These are phyloP conservation scores for Umbelopsis vinacea DNA, from an alignment of 192 early-diverging fungal genomes.

Conservation along the genomic window DNA sequence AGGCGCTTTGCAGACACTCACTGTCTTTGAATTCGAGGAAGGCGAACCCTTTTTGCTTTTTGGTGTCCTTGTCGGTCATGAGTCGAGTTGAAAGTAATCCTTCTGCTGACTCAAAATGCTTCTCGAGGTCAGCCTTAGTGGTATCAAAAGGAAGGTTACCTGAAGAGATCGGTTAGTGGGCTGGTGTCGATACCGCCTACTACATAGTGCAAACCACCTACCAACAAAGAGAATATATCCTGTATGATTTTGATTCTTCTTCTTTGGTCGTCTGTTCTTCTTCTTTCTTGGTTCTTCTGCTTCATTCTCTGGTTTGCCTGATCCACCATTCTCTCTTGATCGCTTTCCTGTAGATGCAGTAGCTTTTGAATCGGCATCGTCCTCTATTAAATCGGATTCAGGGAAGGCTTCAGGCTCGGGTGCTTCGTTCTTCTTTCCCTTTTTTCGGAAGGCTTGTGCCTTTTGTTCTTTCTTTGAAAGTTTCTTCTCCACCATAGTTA, in stretches of 20 bases:
- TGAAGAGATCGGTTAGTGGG: constrained; percentile 23
- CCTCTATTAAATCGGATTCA: constrained; percentile 40
- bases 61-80: constrained; percentile 70
- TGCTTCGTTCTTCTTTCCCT: constrained; percentile 46
- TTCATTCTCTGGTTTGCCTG: constrained; percentile 24
- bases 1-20: constrained; percentile 52
- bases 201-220: constrained; percentile 11
- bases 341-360: constrained; percentile 10
- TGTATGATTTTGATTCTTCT: constrained; percentile 25
- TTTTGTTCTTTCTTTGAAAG: constrained; percentile 57
- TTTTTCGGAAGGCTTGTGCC: constrained; percentile 48
- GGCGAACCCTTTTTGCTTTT: constrained; percentile 75
- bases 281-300: constrained; percentile 35
- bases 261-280: constrained; percentile 42
- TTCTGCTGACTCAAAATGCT: constrained; percentile 62
- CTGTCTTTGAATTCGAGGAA: constrained; percentile 66
- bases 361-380: constrained; percentile 24
- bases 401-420: constrained; percentile 35
- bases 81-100: constrained; percentile 63
- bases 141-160: constrained; percentile 69
- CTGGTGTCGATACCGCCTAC: neutral
- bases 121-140: constrained; percentile 62
- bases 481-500: constrained; percentile 47
- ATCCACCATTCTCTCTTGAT: constrained; percentile 5
- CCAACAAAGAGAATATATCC: constrained; percentile 67